Evolutionary conservation across 1,284 basidiomycete species (phyloP).

Genomic region (Apiotrichum brassicae): DNA sequence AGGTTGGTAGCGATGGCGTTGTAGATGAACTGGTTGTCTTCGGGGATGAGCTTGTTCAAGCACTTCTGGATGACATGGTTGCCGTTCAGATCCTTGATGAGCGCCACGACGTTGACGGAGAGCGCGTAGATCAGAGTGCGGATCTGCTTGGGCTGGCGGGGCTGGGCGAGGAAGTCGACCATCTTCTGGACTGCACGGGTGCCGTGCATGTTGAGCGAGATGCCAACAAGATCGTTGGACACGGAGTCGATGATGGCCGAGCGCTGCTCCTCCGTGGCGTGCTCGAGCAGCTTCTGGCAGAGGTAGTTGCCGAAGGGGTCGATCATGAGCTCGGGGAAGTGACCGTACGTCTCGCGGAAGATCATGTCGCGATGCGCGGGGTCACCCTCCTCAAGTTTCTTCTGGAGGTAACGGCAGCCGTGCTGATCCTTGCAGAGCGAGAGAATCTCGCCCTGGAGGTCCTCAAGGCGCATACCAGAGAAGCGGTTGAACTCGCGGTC

Average conservation of each 20-base stretch:
- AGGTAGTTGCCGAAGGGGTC: conserved; percentile 99
- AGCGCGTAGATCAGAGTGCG: conserved; percentile 95
- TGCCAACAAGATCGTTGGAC: conserved; percentile 92
- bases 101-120: conserved; percentile 93
- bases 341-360: conserved; percentile 94
- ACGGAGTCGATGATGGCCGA: conserved; percentile 97
- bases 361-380: conserved; percentile 98
- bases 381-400: conserved; percentile 95
- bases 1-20: conserved; percentile 98
- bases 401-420: conserved; percentile 96
- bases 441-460: conserved; percentile 89
- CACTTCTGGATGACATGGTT: conserved; percentile 99
- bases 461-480: conserved; percentile 88
- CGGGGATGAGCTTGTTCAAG: conserved; percentile 91
- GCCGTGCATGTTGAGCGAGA: conserved; percentile 99
- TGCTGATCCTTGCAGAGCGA: conserved; percentile 97
- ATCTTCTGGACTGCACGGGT: conserved; percentile 99
- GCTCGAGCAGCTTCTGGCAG: conserved; percentile 97
- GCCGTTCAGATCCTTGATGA: conserved; percentile 99
- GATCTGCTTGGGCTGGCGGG: conserved; percentile 80
- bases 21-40: conserved; percentile 99
- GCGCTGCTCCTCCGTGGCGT: conserved; percentile 94
- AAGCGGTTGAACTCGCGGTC: conserved; percentile 94
- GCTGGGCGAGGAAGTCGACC: conserved; percentile 98
- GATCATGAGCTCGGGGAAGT: conserved; percentile 98